Percentiles rank a stretch among this genome's conserved stretches.
Evolutionary conservation across 257 asterid genomes (phyloP).

Genomic region (Phtheirospermum japonicum): DNA sequence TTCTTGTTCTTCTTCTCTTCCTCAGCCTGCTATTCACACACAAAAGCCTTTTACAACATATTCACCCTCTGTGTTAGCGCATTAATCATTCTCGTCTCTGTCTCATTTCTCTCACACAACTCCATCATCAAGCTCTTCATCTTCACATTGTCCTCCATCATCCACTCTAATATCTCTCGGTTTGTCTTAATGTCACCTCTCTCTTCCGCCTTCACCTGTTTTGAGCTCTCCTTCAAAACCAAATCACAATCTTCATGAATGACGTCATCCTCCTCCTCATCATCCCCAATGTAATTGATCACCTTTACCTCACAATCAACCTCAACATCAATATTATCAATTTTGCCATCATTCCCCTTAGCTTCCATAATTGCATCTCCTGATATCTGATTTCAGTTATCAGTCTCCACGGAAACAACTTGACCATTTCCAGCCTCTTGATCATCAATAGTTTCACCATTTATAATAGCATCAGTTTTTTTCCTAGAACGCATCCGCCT

Average conservation of each 20-base stretch:
- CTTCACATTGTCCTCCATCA: constrained; percentile 60
- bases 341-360: constrained; percentile 1
- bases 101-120: constrained; percentile 46
- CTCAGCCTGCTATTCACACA: constrained; percentile 52
- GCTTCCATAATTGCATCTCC: neutral
- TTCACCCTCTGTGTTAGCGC: constrained; percentile 44
- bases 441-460: constrained; percentile 8
- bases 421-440: constrained; percentile 14
- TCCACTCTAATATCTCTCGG: constrained; percentile 43
- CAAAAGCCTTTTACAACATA: constrained; percentile 56
- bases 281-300: neutral
- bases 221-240: too few species aligned
- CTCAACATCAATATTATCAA: constrained; percentile 24
- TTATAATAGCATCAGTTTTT: constrained; percentile 46
- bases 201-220: too few species aligned
- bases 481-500: constrained; percentile 70
- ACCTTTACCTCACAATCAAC: constrained; percentile 33
- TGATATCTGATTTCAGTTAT: neutral
- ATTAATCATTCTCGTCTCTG: constrained; percentile 43
- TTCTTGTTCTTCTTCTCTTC: constrained; percentile 44
- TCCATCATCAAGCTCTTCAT: constrained; percentile 62
- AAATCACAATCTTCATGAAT: too few species aligned
- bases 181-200: constrained; percentile 22
- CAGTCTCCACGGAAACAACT: too few species aligned
- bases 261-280: too few species aligned